phyloP scores from a whole-genome alignment of 179 eudicot genomes.

The Actinidia chinensis region DNA sequence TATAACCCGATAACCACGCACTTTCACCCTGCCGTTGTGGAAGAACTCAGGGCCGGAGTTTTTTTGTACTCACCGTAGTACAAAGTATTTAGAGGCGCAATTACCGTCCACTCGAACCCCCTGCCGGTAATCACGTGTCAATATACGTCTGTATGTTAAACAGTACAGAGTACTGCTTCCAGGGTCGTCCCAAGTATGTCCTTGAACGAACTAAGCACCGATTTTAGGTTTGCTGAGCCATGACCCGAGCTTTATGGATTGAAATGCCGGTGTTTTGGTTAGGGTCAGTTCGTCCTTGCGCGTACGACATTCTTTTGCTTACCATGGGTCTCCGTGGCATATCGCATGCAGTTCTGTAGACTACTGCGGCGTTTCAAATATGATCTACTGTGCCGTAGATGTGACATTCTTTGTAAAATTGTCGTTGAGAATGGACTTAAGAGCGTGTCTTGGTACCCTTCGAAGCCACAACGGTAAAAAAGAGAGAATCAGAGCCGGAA shows the following conservation, averaged over 20 bases:
- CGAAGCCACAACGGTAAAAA: slow-evolving; percentile 51
- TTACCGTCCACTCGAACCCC: slow-evolving; percentile 44
- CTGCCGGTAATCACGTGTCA: slow-evolving; percentile 36
- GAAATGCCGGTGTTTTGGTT: slow-evolving; percentile 63
- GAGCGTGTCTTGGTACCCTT: slow-evolving; percentile 67
- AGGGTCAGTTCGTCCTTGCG: slow-evolving; percentile 63
- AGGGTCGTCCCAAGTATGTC: slow-evolving; percentile 60
- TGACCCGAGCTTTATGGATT: slow-evolving; percentile 47
- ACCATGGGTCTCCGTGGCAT: slow-evolving; percentile 36
- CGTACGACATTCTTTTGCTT: slow-evolving; percentile 39
- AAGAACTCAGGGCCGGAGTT: slow-evolving; percentile 47
- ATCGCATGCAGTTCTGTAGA: slow-evolving; percentile 51
- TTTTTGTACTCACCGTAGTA: slow-evolving; percentile 57
- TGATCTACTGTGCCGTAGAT: slow-evolving; percentile 58
- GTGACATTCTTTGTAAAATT: slow-evolving; percentile 54
- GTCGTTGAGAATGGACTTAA: slow-evolving; percentile 56
- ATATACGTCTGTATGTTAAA: slow-evolving; percentile 38
- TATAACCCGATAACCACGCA: slow-evolving; percentile 52
- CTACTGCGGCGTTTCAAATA: slow-evolving; percentile 57
- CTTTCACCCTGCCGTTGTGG: slow-evolving; percentile 38
- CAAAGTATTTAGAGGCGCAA: slow-evolving; percentile 39
- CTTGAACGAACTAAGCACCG: slow-evolving; percentile 23
- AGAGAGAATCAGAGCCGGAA: slow-evolving; percentile 58
- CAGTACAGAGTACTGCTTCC: slow-evolving; percentile 56
- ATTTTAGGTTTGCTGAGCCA: slow-evolving; percentile 40